Percentiles rank a stretch among this genome's conserved stretches.
phyloP scores from a whole-genome alignment of 31 red algal genomes.

The Asparagopsis taxiformis region DNA sequence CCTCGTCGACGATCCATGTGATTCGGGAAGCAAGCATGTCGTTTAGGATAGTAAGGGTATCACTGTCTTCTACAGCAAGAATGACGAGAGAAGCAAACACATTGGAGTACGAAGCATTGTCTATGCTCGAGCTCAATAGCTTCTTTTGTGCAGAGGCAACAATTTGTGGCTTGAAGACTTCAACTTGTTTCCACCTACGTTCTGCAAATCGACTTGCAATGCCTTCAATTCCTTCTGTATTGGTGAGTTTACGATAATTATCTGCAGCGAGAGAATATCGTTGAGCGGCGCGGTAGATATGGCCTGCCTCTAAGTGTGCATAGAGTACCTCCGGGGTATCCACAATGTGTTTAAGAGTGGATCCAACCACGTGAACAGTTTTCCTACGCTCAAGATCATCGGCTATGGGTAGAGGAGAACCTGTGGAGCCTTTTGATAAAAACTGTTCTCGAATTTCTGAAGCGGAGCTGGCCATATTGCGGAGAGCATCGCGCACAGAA shows the following conservation, averaged over 20 bases:
- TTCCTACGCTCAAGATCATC: constrained; percentile 51
- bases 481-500: constrained; percentile 48
- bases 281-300: constrained; percentile 58
- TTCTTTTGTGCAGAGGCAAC: constrained; percentile 43
- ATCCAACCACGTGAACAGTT: constrained; percentile 58
- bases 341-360: constrained; percentile 57
- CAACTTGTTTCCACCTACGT: constrained; percentile 42
- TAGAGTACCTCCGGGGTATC: constrained; percentile 71
- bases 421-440: constrained; percentile 12
- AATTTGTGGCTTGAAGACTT: constrained; percentile 49
- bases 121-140: constrained; percentile 20
- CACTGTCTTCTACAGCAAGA: constrained; percentile 27
- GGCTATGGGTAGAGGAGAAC: constrained; percentile 10
- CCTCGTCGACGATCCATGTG: constrained; percentile 34
- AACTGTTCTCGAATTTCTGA: constrained; percentile 25
- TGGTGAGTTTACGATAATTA: constrained; percentile 26
- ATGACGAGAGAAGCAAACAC: constrained; percentile 32
- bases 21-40: constrained; percentile 59
- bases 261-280: constrained; percentile 27
- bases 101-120: constrained; percentile 17
- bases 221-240: constrained; percentile 31
- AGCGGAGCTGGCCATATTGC: constrained; percentile 17
- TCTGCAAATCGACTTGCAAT: constrained; percentile 68
- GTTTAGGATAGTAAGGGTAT: constrained; percentile 21
- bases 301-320: constrained; percentile 43